Percentiles rank a stretch among this genome's conserved stretches.
Evolutionary conservation across 495 filamentous ascomycete species (phyloP).

Genomic region (Cenococcum geophilum): DNA sequence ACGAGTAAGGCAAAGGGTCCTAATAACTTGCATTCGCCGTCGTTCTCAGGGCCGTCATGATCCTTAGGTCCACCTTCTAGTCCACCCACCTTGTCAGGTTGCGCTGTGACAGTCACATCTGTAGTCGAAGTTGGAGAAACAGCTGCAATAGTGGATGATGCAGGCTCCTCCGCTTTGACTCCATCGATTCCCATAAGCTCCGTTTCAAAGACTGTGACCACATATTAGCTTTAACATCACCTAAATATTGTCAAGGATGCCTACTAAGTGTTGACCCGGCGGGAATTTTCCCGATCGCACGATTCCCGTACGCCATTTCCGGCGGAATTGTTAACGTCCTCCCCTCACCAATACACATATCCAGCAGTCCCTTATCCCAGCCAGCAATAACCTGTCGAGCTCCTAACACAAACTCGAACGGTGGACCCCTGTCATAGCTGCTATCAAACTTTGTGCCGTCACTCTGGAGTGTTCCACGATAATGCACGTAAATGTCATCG

Average conservation of each 20-base stretch:
- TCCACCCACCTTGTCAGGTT: constrained; percentile 7
- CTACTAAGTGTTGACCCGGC: constrained; percentile 65
- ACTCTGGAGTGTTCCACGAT: constrained; percentile 67
- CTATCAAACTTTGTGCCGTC: constrained; percentile 53
- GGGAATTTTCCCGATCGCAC: constrained; percentile 66
- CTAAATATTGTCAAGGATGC: constrained; percentile 8
- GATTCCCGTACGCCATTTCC: constrained; percentile 73
- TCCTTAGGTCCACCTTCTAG: constrained; percentile 29
- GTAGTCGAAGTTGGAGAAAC: constrained; percentile 14
- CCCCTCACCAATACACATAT: constrained; percentile 98
- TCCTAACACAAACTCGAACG: constrained; percentile 74
- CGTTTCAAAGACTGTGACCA: constrained; percentile 72
- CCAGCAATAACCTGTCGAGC: constrained; percentile 79
- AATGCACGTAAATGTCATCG: constrained; percentile 79
- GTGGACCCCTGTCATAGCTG: constrained; percentile 65
- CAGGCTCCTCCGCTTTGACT: constrained; percentile 44
- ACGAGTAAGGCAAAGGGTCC: constrained; percentile 84
- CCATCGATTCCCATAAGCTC: constrained; percentile 84
- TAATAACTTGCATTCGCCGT: constrained; percentile 73
- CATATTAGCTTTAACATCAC: constrained; percentile 28
- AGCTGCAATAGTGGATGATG: neutral
- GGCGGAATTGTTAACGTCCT: constrained; percentile 87
- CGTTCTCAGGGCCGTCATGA: constrained; percentile 40
- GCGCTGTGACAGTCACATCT: constrained; percentile 7
- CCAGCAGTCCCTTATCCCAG: constrained; percentile 86